Conservation (phyloP, 2,329 filamentous ascomycete genomes). For the Hymenoscyphus infarciens region DNA sequence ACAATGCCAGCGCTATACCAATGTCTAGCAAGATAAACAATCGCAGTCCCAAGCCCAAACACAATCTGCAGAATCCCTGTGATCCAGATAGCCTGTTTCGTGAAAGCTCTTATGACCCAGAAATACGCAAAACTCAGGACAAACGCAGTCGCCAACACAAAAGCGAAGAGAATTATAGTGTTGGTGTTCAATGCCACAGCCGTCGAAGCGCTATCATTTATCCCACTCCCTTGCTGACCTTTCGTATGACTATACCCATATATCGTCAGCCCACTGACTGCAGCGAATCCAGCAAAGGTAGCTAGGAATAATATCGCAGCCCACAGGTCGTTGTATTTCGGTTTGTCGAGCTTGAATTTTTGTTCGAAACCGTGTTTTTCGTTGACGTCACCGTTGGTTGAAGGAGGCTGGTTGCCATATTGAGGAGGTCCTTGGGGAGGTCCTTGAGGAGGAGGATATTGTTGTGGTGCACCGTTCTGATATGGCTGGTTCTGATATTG, state of each 20-base stretch:
- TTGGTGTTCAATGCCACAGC: constrained; percentile 71
- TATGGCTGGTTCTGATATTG: constrained; percentile 15
- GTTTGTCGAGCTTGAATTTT: constrained; percentile 74
- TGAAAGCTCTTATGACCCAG: constrained; percentile 69
- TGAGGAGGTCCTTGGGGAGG: constrained; percentile 24
- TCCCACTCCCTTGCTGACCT: constrained; percentile 63
- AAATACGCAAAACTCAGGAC: constrained; percentile 77
- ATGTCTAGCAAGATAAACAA: constrained; percentile 74
- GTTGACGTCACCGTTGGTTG: constrained; percentile 5
- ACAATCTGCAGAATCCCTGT: constrained; percentile 85
- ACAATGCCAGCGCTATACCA: constrained; percentile 83
- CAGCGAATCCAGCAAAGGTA: constrained; percentile 70
- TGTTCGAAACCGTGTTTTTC: constrained; percentile 59
- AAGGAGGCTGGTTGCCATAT: constrained; percentile 18
- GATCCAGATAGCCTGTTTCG: constrained; percentile 81
- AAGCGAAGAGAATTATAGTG: constrained; percentile 80
- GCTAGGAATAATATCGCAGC: constrained; percentile 74
- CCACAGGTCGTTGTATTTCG: constrained; percentile 92
- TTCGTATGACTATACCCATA: constrained; percentile 67
- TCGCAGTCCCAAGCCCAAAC: constrained; percentile 78
- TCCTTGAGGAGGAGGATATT: constrained; percentile 11
- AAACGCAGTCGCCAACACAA: constrained; percentile 70
- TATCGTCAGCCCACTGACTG: constrained; percentile 71
- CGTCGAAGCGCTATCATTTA: constrained; percentile 63
- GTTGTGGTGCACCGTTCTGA: constrained; percentile 12